Evolutionary conservation across 2,329 filamentous ascomycete species (phyloP), one percentile per base, ranked within the genome.

Genomic region (Colletotrichum tofieldiae): DNA sequence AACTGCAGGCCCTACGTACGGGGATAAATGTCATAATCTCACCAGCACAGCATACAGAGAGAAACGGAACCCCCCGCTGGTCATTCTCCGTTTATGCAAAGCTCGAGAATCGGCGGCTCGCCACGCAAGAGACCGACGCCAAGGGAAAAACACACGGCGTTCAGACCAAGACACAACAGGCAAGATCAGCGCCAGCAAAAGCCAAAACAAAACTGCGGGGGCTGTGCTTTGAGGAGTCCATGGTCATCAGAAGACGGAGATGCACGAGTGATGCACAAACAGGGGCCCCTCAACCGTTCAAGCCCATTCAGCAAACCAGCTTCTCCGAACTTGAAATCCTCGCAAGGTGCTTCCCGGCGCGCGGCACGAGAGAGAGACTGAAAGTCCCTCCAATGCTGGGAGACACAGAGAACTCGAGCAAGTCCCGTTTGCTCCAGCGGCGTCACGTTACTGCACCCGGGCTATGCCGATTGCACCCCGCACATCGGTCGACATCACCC

Each of bases 401-500:
- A 39, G 32, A 45, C 41, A 58, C 23, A 45, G 45, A 26, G 26
- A 43, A 35, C 47, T 62, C 37, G 35, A 69, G 51, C 60, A 41
- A 51, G 58, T 23, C 37, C 49, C 52, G 59, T 37, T 39, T 18
- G 32, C 60, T 35, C 35, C 65, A 23, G 20, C 51, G 37, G 37
- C 45, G 47, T 69, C 69, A 60, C 65, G 69, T 72, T 69, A 55
- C 69, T 54, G 59, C 52, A 72, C 65, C 69, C 69, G 69, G 69
- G 69, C 69, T 72, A 59, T 72, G 69, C 69, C 65, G 69, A 72
- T 69, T 54, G 6, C 69, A 60, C 65, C 69, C 65, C 69, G 65
- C 69, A 69, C 39, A 64, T 72, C 65, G 69, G 69, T 69, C 69
- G 69, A 72, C 65, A 69, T 72, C 69, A 72, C 69, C 69, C 69